Evolutionary conservation across 2,329 filamentous ascomycete genomes (phyloP), one percentile per base, ranked within the genome.

Genomic region (Exophiala aquamarina): DNA sequence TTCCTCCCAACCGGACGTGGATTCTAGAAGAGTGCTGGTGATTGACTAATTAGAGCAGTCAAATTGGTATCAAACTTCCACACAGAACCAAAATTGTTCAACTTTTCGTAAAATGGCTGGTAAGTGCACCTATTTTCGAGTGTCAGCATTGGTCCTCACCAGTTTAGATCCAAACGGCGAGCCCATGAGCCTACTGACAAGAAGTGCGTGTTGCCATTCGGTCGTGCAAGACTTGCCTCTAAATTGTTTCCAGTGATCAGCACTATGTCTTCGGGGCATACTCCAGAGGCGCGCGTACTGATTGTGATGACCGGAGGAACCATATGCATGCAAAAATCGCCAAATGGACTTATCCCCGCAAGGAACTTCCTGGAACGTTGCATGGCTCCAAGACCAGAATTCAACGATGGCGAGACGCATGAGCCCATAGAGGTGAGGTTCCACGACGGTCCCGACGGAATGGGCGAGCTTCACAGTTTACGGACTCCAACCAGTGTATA

Each of bases 291-390:
- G 18, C 78, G 87, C 49, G 87, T 96, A 10, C 76, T 96, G 56
- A 86, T 95, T 61, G 88, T 95, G 67, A 92, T 94, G 73, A 95
- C 91, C 10, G 90, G 88, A 64, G 71, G 66, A 44, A 71, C 69
- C n/a, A 95, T 95, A 61, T 95, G 89, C 70, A 95, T 96, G 91
- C 83, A 86, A 63, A 84, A 83, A 44, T 89, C 89, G 8, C 78
- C 80, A 7, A 81, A 89, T 57, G 91, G 91, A 1, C 81, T 95
- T 44, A 77, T 93, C 28, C 91, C 91, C 4, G 86, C 87, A 46
- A 74, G 81, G 59, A 86, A 87, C 3, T 95, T 96, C 64, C 74
- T 95, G 35, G 81, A 93, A 60, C 82, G 82, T 57, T 89, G 89
- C 60, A 85, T 96, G 74, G 85, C 86, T 3, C 87, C 87, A 7